Conservation (phyloP, 169 alveolate genomes). For the Cryptosporidium sp. region DNA sequence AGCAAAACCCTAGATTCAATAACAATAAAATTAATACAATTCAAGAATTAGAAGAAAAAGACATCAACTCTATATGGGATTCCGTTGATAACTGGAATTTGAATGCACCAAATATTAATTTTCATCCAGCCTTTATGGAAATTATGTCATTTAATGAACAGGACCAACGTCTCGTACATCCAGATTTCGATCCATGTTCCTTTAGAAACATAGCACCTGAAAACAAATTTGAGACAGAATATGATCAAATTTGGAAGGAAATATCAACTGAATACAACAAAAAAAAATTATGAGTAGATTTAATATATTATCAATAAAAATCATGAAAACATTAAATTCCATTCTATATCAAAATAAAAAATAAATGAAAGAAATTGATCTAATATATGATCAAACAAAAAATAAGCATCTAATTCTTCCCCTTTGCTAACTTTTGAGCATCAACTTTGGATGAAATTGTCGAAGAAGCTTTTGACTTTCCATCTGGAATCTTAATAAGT, state of each 20-base stretch:
- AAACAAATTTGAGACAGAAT: conserved; percentile 44
- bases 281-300: conserved; percentile 14
- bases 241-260: conserved; percentile 73
- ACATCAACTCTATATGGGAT: conserved; percentile 44
- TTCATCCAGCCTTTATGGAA: conserved; percentile 49
- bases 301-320: neutral
- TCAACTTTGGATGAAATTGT: conserved; percentile 79
- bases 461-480: conserved; percentile 85
- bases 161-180: neutral
- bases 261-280: conserved; percentile 52
- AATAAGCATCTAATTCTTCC: conserved; percentile 40
- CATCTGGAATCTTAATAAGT: conserved; percentile 94
- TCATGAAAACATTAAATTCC: neutral
- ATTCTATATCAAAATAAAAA: too few relatives aligned
- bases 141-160: conserved; percentile 37
- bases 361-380: neutral
- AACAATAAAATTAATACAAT: neutral
- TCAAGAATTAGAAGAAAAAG: neutral
- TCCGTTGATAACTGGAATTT: conserved; percentile 26
- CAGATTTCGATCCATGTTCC: neutral
- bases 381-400: neutral
- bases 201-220: neutral
- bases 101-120: conserved; percentile 16
- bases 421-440: conserved; percentile 78
- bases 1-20: neutral